phyloP scores from a whole-genome alignment of 805 yeast genomes.

The Saccharomycopsis olivae region DNA sequence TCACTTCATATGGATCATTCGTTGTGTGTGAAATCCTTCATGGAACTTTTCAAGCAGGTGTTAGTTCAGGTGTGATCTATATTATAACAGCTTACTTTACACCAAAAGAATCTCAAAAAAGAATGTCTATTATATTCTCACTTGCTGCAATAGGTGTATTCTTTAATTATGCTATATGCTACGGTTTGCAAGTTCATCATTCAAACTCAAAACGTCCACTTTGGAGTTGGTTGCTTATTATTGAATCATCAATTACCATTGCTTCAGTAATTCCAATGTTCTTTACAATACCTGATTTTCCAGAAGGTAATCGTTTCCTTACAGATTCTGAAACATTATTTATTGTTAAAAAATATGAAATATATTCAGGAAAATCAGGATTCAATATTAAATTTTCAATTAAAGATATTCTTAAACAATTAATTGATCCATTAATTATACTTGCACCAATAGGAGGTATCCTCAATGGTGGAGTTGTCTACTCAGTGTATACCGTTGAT shows the following conservation, averaged over 20 bases:
- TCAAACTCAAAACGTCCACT: slow-evolving; percentile 35
- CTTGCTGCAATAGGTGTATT: slow-evolving; percentile 70
- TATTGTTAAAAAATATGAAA: slow-evolving; percentile 17
- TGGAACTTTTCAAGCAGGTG: slow-evolving; percentile 60
- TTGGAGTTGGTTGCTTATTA: slow-evolving; percentile 43
- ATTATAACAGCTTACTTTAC: slow-evolving; percentile 42
- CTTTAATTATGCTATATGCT: slow-evolving; percentile 63
- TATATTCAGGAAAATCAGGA: slow-evolving; percentile 13
- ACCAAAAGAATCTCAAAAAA: slow-evolving; percentile 52
- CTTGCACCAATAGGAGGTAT: background rate
- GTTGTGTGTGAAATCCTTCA: slow-evolving; percentile 52
- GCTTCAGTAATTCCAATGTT: slow-evolving; percentile 24
- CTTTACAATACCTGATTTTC: slow-evolving; percentile 39
- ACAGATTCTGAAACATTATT: slow-evolving; percentile 33
- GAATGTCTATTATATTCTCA: slow-evolving; percentile 56
- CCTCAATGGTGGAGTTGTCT: background rate
- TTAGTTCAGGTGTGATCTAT: slow-evolving; percentile 69
- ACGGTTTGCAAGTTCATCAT: slow-evolving; percentile 39
- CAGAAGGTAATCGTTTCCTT: slow-evolving; percentile 31
- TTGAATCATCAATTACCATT: slow-evolving; percentile 33
- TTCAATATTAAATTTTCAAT: slow-evolving; percentile 22
- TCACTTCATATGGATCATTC: slow-evolving; percentile 43
- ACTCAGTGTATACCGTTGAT: background rate
- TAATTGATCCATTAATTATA: background rate
- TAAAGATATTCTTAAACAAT: background rate